phyloP scores from a whole-genome alignment of 1,284 basidiomycete genomes.

The Phenoliferia sp. region DNA sequence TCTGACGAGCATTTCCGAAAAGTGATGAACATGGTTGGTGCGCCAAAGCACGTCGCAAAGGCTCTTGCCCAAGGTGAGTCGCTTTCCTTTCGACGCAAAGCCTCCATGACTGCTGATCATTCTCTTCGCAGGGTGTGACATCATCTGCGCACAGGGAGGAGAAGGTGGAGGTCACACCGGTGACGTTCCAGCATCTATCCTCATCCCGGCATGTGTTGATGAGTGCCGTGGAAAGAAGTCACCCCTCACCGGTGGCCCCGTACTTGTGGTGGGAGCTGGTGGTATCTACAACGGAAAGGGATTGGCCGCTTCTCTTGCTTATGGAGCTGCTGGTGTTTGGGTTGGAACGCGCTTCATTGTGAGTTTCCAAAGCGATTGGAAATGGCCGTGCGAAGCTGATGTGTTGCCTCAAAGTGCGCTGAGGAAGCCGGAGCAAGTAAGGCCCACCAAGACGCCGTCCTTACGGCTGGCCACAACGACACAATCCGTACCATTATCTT shows the following conservation, averaged over 20 bases:
- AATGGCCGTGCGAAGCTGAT: not conserved
- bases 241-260: constrained; percentile 68
- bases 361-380: constrained; percentile 18
- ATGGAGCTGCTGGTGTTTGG: constrained; percentile 82
- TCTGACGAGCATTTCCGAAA: not conserved
- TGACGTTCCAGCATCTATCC: constrained; percentile 39
- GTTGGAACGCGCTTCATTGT: constrained; percentile 86
- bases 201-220: constrained; percentile 79
- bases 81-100: too few species aligned
- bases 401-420: constrained; percentile 29
- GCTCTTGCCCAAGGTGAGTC: not conserved
- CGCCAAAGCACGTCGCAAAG: constrained; percentile 54
- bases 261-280: constrained; percentile 78
- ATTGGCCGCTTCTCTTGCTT: constrained; percentile 76
- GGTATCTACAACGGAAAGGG: constrained; percentile 69
- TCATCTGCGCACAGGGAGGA: constrained; percentile 71
- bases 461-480: constrained; percentile 51
- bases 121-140: too few species aligned
- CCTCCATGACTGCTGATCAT: too few species aligned
- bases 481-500: constrained; percentile 74
- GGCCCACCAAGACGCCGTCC: constrained; percentile 67
- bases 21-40: constrained; percentile 84
- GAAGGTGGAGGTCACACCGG: constrained; percentile 62
- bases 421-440: constrained; percentile 74
- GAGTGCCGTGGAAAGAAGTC: constrained; percentile 66